Percentiles rank a stretch among this genome's conserved stretches.
Evolutionary conservation across 1,284 basidiomycete species (phyloP).

Genomic region (Trichosporon faecale): DNA sequence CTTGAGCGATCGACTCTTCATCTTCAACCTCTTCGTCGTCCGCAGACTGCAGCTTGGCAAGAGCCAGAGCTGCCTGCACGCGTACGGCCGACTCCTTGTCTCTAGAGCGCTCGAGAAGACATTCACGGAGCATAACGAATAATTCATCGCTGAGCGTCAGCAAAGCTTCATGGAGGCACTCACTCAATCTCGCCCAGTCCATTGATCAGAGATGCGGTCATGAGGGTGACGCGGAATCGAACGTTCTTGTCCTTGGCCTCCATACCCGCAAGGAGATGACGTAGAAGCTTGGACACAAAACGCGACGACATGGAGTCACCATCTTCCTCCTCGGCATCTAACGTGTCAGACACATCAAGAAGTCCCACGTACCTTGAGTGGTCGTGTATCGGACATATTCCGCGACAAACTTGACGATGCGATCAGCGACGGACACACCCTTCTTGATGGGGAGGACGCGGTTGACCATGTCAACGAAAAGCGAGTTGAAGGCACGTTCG

Average conservation of each 20-base stretch:
- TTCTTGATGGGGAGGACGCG: constrained; percentile 78
- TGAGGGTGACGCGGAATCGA: constrained; percentile 72
- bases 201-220: constrained; percentile 75
- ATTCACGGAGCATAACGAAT: constrained; percentile 65
- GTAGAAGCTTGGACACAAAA: constrained; percentile 69
- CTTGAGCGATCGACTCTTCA: constrained; percentile 63
- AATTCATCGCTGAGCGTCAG: constrained; percentile 67
- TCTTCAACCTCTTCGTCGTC: constrained; percentile 71
- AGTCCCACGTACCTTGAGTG: constrained; percentile 63
- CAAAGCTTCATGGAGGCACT: constrained; percentile 37
- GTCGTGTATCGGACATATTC: constrained; percentile 75
- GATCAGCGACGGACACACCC: constrained; percentile 72
- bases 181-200: constrained; percentile 81
- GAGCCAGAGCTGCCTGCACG: constrained; percentile 76
- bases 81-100: constrained; percentile 85
- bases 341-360: constrained; percentile 23
- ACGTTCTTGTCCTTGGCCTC: constrained; percentile 85
- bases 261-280: constrained; percentile 78
- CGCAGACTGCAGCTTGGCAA: constrained; percentile 76
- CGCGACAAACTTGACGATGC: constrained; percentile 79
- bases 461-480: constrained; percentile 68
- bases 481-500: constrained; percentile 74
- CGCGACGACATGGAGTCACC: constrained; percentile 68
- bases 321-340: constrained; percentile 61
- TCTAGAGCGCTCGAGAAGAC: constrained; percentile 70